phyloP scores from a whole-genome alignment of 2,329 filamentous ascomycete species.

The Coniochaeta sp. region DNA sequence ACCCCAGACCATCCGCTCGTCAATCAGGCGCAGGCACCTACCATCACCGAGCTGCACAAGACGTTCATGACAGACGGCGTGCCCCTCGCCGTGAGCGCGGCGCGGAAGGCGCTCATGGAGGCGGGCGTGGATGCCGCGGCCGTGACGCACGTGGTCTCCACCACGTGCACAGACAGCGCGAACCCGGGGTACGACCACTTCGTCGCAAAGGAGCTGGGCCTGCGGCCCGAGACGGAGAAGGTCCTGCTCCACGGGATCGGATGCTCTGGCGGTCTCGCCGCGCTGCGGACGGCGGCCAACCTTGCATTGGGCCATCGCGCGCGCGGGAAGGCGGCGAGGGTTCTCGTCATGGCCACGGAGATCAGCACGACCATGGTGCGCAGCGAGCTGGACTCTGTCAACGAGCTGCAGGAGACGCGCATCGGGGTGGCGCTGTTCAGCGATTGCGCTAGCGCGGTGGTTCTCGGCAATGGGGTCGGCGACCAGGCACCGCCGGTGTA shows the following conservation, averaged over 20 bases:
- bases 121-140: constrained; percentile 40
- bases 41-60: constrained; percentile 46
- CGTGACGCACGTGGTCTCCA: constrained; percentile 61
- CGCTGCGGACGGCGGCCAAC: constrained; percentile 56
- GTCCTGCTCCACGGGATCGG: constrained; percentile 59
- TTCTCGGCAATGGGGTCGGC: constrained; percentile 58
- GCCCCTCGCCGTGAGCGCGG: constrained; percentile 46
- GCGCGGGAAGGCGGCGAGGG: constrained; percentile 49
- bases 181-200: constrained; percentile 64
- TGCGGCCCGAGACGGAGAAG: constrained; percentile 53
- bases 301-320: constrained; percentile 56
- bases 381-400: constrained; percentile 57
- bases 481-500: constrained; percentile 38
- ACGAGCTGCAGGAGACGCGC: constrained; percentile 49
- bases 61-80: constrained; percentile 50
- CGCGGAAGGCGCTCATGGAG: constrained; percentile 47
- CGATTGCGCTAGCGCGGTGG: constrained; percentile 59
- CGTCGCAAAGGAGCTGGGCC: constrained; percentile 49
- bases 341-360: constrained; percentile 59
- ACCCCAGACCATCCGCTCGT: constrained; percentile 53
- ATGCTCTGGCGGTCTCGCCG: constrained; percentile 56
- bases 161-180: constrained; percentile 61
- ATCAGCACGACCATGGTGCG: constrained; percentile 53
- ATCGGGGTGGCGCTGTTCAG: constrained; percentile 63
- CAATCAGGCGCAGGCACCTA: constrained; percentile 45